Conservation (phyloP, 495 filamentous ascomycete genomes). For the Achaetomiella virescens region DNA sequence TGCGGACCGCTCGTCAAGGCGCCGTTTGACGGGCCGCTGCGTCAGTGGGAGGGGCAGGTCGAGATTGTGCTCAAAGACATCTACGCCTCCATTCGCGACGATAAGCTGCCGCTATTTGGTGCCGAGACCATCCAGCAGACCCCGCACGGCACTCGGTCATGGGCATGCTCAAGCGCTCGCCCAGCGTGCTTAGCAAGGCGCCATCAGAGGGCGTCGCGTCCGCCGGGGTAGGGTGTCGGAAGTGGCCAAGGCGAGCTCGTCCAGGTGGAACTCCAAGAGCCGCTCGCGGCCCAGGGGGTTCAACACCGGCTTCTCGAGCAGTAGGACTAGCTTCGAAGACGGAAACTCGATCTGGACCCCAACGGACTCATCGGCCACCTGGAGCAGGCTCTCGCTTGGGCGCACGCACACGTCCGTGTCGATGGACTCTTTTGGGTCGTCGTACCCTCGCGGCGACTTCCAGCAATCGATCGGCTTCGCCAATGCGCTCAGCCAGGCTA, state of each 20-base stretch:
- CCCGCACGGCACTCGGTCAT: slow-evolving; percentile 50
- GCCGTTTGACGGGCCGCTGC: slow-evolving; percentile 68
- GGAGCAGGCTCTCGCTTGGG: slow-evolving; percentile 90
- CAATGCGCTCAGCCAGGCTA: slow-evolving; percentile 92
- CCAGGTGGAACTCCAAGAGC: slow-evolving; percentile 76
- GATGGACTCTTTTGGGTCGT: slow-evolving; percentile 76
- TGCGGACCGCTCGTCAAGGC: slow-evolving; percentile 69
- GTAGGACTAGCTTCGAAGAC: slow-evolving; percentile 89
- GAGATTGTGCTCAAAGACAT: slow-evolving; percentile 88
- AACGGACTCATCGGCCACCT: slow-evolving; percentile 66
- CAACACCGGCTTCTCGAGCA: slow-evolving; percentile 81
- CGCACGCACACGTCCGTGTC: slow-evolving; percentile 87
- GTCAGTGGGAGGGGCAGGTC: slow-evolving; percentile 83
- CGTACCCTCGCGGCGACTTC: slow-evolving; percentile 75
- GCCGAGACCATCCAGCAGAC: slow-evolving; percentile 44
- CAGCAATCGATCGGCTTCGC: slow-evolving; percentile 97
- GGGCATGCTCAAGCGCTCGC: slow-evolving; percentile 70
- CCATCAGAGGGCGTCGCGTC: slow-evolving; percentile 68
- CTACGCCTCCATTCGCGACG: slow-evolving; percentile 79
- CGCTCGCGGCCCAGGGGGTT: slow-evolving; percentile 77
- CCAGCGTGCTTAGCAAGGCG: slow-evolving; percentile 86
- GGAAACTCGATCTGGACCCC: slow-evolving; percentile 88
- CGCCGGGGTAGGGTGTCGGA: slow-evolving; percentile 63
- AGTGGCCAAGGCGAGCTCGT: slow-evolving; percentile 50
- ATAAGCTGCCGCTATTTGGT: slow-evolving; percentile 70